phyloP scores from a whole-genome alignment of 192 early-diverging fungal species.

The Backusella luteola region DNA sequence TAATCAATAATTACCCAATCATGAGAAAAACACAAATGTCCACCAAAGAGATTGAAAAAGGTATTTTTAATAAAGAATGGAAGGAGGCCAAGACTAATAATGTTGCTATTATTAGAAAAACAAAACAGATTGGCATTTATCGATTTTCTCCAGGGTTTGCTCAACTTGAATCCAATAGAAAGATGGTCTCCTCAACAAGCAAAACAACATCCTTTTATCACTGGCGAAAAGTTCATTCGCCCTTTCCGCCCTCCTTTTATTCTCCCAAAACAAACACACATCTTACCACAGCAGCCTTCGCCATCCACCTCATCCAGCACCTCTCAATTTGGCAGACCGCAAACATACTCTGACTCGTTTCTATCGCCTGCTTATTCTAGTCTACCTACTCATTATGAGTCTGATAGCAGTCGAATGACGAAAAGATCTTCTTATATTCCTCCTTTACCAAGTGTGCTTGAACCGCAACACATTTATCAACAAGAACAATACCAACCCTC shows the following conservation, averaged over 20 bases:
- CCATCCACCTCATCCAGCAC: background rate
- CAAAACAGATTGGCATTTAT: slow-evolving; percentile 74
- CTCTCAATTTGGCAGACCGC: background rate
- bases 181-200: slow-evolving; percentile 97
- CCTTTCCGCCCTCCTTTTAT: slow-evolving; percentile 59
- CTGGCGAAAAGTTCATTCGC: slow-evolving; percentile 74
- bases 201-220: slow-evolving; percentile 92
- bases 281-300: background rate
- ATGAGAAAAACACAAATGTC: slow-evolving; percentile 59
- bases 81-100: background rate
- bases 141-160: slow-evolving; percentile 90
- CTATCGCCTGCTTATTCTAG: slow-evolving; percentile 18
- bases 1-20: slow-evolving; percentile 86
- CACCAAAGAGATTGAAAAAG: slow-evolving; percentile 70
- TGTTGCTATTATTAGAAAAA: slow-evolving; percentile 52
- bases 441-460: slow-evolving; percentile 15
- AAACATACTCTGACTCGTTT: slow-evolving; percentile 1
- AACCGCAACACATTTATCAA: slow-evolving; percentile 4
- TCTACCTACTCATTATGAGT: slow-evolving; percentile 11
- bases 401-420: background rate
- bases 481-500: background rate
- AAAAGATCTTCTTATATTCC: slow-evolving; percentile 12
- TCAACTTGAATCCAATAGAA: slow-evolving; percentile 88
- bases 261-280: slow-evolving; percentile 8
- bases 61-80: slow-evolving; percentile 37